Evolutionary conservation across 1,139 yeast genomes (phyloP), one percentile per base, ranked within the genome.

Genomic region (Casaregolazyma lundiana): DNA sequence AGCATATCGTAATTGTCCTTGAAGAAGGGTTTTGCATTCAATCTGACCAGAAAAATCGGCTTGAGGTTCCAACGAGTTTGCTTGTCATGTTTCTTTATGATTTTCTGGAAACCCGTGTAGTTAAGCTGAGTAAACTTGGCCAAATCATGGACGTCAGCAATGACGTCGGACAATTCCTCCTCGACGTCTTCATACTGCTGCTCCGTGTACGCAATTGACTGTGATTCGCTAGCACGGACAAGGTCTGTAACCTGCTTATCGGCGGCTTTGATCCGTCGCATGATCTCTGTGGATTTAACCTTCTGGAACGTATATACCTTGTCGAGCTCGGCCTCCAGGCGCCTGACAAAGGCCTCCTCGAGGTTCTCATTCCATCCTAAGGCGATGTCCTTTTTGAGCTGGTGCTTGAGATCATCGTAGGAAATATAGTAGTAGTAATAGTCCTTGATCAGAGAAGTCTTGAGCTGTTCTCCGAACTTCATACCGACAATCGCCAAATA

Each of bases 61-160:
- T 84, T 84, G 63, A 92, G 75, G 50, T 78, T 80, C 75, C 83
- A 89, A 47, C 77, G 77, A 30, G 98, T 90, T 55, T 80, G 78
- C 67, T 92, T 92, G 69, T 92, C 98, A 66, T 92, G 98, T 68
- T 92, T 92, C 69, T 92, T 92, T 62, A 92, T 80, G 57, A 92
- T 92, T 67, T 92, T 92, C 66, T 86, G 95, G 73, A 92, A 92
- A 2, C 97, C 98, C 21, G 96, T 90, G 70, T 90, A 92, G 67
- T 92, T 92, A 63, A 92, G 77, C 54, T 95, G 77, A 18, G 96
- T 79, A 66, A 87, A 92, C 66, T 92, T 90, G 55, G 96, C 96
- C 62, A 92, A 76, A 67, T 92, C 98, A 61, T 92, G 97, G 41
- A 92, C 97, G 68, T 90, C 97, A 24, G 97, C 97, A 66, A 92